Conservation (phyloP, 331 rosid species). For the Saraca asoca region DNA sequence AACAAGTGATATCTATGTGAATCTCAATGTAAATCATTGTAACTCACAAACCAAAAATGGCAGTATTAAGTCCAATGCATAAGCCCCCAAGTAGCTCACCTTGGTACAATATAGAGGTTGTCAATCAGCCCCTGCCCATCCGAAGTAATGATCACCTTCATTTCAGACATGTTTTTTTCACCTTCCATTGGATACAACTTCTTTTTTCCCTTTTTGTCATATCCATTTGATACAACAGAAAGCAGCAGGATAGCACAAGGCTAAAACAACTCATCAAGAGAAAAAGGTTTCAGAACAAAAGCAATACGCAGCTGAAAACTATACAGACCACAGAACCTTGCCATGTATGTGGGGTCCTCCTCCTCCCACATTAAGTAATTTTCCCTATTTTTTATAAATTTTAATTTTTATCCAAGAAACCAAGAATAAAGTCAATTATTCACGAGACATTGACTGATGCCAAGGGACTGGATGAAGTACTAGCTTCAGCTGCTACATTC, state of each 20-base stretch:
- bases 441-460: constrained; percentile 33
- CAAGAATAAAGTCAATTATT: constrained; percentile 41
- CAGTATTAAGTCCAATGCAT: constrained; percentile 27
- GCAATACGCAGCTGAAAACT: constrained; percentile 47
- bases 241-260: constrained; percentile 36
- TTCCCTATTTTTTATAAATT: constrained; percentile 43
- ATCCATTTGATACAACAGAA: constrained; percentile 29
- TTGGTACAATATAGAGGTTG: constrained; percentile 21
- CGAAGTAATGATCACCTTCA: constrained; percentile 19
- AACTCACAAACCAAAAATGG: not conserved
- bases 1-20: no score
- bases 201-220: not conserved
- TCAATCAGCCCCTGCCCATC: constrained; percentile 17
- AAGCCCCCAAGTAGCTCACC: constrained; percentile 28
- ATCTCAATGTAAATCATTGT: no score
- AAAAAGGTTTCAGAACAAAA: constrained; percentile 36
- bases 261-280: constrained; percentile 43
- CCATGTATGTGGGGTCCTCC: constrained; percentile 23
- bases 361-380: constrained; percentile 25
- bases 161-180: constrained; percentile 14
- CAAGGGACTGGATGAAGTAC: constrained; percentile 51
- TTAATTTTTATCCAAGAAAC: constrained; percentile 44
- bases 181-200: constrained; percentile 25
- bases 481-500: constrained; percentile 52
- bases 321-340: constrained; percentile 47